A percentile compares a stretch with the other conserved stretches of the same genome.
phyloP scores from a whole-genome alignment of 176 grass and related monocot species.

The Oryza australiensis region DNA sequence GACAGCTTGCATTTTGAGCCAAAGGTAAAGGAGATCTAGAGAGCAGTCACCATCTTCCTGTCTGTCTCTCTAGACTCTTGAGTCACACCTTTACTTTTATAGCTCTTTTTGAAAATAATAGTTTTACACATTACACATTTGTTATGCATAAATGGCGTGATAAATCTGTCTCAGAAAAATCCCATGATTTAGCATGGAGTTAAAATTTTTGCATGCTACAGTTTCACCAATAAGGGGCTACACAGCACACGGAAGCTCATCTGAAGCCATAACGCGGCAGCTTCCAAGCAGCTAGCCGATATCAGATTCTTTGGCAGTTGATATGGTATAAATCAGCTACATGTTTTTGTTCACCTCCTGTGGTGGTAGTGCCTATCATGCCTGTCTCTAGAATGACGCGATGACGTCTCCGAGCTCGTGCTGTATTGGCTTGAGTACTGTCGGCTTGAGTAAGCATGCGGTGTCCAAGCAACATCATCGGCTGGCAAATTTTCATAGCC shows the following conservation, averaged over 20 bases:
- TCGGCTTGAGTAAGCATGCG: constrained; percentile 38
- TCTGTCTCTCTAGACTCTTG: constrained; percentile 12
- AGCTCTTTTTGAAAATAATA: background rate
- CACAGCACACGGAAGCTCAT: background rate
- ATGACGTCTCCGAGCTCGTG: constrained; percentile 33
- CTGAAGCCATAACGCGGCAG: background rate
- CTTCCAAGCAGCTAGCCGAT: background rate
- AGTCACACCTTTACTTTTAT: constrained; percentile 5
- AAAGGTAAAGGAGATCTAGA: background rate
- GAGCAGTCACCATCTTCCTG: constrained; percentile 29
- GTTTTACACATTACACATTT: background rate
- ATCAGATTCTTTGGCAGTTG: constrained; percentile 11
- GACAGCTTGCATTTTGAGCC: constrained; percentile 7
- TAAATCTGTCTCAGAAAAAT: background rate
- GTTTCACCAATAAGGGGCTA: background rate
- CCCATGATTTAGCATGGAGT: background rate
- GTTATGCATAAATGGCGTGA: background rate
- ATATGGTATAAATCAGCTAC: constrained; percentile 23
- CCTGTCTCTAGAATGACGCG: constrained; percentile 45
- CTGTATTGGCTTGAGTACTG: constrained; percentile 39
- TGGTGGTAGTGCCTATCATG: constrained; percentile 44
- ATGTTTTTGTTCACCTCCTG: constrained; percentile 46
- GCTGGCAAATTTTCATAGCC: constrained; percentile 43
- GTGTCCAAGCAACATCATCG: constrained; percentile 45
- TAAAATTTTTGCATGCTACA: background rate